Conservation (phyloP, 345 rosid species). For the Aquilaria malaccensis region DNA sequence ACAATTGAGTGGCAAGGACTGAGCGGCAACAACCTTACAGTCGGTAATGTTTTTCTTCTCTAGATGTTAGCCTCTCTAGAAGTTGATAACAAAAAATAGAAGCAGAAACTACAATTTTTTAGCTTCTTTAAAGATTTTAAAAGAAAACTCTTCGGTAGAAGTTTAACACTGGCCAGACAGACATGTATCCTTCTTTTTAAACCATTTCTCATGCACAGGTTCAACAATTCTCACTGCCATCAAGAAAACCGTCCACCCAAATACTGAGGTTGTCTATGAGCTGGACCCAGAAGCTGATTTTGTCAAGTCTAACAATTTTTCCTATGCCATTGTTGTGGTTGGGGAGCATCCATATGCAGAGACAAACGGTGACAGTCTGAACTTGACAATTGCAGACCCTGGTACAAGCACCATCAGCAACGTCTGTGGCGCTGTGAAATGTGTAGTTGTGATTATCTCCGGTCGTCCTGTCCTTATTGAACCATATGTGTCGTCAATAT, state of each 20-base stretch:
- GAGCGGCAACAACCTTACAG: constrained; percentile 39
- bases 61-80: neutral
- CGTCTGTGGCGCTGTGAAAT: constrained; percentile 35
- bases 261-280: constrained; percentile 24
- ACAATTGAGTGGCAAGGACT: constrained; percentile 60
- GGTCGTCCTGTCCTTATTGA: constrained; percentile 46
- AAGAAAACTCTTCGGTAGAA: neutral
- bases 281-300: constrained; percentile 28
- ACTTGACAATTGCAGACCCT: constrained; percentile 32
- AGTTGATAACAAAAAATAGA: too few relatives aligned
- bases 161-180: too few relatives aligned
- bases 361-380: constrained; percentile 34
- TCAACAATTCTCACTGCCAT: constrained; percentile 43
- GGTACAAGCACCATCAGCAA: constrained; percentile 30
- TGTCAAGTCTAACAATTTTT: constrained; percentile 34
- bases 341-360: constrained; percentile 46
- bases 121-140: neutral
- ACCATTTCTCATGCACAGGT: constrained; percentile 20
- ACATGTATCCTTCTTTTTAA: neutral
- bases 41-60: constrained; percentile 19
- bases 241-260: constrained; percentile 24
- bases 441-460: constrained; percentile 32
- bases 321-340: constrained; percentile 36
- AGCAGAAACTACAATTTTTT: neutral
- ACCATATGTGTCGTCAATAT: constrained; percentile 23